Base-by-base conservation (phyloP, 768 basidiomycete genomes). In the Phaeotremella fagi region DNA sequence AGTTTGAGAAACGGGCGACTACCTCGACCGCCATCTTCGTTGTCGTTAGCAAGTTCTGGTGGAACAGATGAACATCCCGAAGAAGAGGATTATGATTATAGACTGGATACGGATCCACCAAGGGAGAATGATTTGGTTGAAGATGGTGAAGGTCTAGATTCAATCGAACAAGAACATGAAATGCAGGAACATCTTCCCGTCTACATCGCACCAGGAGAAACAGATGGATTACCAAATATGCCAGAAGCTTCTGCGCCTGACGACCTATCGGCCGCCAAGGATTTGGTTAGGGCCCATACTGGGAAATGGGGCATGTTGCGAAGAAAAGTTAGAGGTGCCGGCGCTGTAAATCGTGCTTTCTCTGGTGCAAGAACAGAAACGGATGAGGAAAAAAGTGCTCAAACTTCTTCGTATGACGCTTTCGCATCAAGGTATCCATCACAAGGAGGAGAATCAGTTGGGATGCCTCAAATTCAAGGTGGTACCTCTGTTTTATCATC, bases 151-250 rank as follows among this genome's bases (percentile, higher is more conserved):
- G 48, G 11, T 27, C 23, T 22, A 4, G 27, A 56, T 48, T 29
- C 59, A 51, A 25, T 24, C 22, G 18, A 27, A 24, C 23, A 23
- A 23, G 52, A 53, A 53, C 15, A 50, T 22, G 47, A 65, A 38
- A 47, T 54, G 23, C 43, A 55, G 38, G 42, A 48, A 15, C 38
- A 57, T 26, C 46, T 60, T 50, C 35, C 51, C n/a, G 52, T 57
- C 44, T 85, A 79, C 66, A 83, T 87, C 60, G 82, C 81, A 49
- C 79, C 81, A 0, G 70, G 79, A 44, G 87, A 88, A 70, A 80
- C 78, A 44, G 83, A 82, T 33, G 86, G 86, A 0, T 70, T 88
- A 24, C 82, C 82, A 0, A 78, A 79, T 33, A 62, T 78, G 12
- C 64, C 71, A 35, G 36, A 54, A 24, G 52, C 48, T 23, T 55